phyloP scores from a whole-genome alignment of 2,329 filamentous ascomycete genomes.

The Monosporascus sp. region DNA sequence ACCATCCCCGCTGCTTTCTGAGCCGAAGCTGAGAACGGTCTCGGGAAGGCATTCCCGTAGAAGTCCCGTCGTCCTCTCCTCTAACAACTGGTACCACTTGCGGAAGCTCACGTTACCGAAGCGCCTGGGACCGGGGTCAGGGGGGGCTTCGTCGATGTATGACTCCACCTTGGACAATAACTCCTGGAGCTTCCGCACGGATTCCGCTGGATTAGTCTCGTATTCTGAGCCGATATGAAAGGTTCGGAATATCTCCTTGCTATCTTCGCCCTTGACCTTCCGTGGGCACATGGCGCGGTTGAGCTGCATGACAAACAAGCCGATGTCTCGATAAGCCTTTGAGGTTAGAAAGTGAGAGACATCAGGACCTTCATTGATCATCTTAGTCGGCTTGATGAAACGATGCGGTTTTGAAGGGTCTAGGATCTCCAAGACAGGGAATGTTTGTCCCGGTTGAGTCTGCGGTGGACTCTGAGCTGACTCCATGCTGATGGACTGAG shows the following conservation, averaged over 20 bases:
- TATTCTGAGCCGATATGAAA: slow-evolving; percentile 38
- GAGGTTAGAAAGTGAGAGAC: slow-evolving; percentile 75
- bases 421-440: slow-evolving; percentile 41
- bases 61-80: slow-evolving; percentile 51
- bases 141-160: slow-evolving; percentile 73
- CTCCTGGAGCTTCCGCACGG: slow-evolving; percentile 58
- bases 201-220: slow-evolving; percentile 40
- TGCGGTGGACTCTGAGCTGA: neutral
- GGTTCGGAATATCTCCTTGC: slow-evolving; percentile 39
- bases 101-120: slow-evolving; percentile 93
- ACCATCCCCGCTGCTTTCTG: slow-evolving; percentile 18
- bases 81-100: slow-evolving; percentile 70
- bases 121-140: slow-evolving; percentile 76
- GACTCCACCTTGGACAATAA: slow-evolving; percentile 60
- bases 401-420: slow-evolving; percentile 41
- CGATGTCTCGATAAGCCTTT: slow-evolving; percentile 80
- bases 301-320: slow-evolving; percentile 81
- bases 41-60: slow-evolving; percentile 51
- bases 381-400: slow-evolving; percentile 69
- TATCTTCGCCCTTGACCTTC: slow-evolving; percentile 34
- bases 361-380: slow-evolving; percentile 80
- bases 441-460: slow-evolving; percentile 1
- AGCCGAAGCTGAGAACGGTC: slow-evolving; percentile 23
- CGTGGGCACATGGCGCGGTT: slow-evolving; percentile 80
- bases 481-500: neutral